A percentile compares a stretch with the other conserved stretches of the same genome.
Evolutionary conservation across 2,329 filamentous ascomycete genomes (phyloP).

Genomic region (Fusarium brachygibbosum): DNA sequence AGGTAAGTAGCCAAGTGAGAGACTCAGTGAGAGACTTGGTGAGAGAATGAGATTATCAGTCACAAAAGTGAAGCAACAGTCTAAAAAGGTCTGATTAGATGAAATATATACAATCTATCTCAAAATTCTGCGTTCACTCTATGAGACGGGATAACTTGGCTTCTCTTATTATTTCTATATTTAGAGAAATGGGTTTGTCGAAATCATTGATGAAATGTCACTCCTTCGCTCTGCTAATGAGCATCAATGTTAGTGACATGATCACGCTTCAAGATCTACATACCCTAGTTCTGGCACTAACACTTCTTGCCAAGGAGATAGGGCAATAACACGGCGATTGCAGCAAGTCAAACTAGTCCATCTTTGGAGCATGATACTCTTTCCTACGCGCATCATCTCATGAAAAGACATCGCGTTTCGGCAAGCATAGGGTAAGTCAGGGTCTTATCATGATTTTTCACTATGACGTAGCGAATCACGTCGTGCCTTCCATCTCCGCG

Average conservation of each 20-base stretch:
- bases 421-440: conserved; percentile 8
- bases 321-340: background rate
- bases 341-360: background rate
- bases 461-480: conserved; percentile 18
- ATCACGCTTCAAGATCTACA: background rate
- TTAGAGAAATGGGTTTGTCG: no score
- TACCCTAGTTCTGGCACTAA: background rate
- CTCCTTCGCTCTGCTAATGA: no score
- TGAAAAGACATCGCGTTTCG: background rate
- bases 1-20: no score
- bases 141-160: no score
- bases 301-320: background rate
- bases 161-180: no score
- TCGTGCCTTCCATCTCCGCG: conserved; percentile 6
- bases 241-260: background rate
- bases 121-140: background rate
- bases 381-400: background rate
- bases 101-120: background rate
- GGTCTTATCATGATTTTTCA: background rate
- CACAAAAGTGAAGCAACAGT: background rate
- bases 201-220: no score
- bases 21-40: no score
- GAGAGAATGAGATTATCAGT: no score
- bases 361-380: background rate
- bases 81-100: background rate